phyloP scores from a whole-genome alignment of 2,329 filamentous ascomycete genomes.

The Aureobasidium sp. region DNA sequence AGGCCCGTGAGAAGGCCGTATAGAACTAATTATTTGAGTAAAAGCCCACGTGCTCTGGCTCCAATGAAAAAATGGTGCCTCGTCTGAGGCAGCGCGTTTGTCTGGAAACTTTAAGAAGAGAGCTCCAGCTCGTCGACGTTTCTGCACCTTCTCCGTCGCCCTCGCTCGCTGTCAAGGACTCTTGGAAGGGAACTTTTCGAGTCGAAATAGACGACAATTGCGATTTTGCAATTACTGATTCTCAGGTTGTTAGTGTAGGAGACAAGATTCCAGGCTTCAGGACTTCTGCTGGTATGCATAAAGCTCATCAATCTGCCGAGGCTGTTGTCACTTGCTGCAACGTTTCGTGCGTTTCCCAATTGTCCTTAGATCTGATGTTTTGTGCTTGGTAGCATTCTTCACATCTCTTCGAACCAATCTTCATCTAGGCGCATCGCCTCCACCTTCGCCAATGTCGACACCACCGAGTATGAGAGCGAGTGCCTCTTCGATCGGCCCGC shows the following conservation, averaged over 20 bases:
- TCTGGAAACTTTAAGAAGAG: constrained; percentile 16
- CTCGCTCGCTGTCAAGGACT: constrained; percentile 4
- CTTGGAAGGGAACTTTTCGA: not conserved
- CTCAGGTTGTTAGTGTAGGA: not conserved
- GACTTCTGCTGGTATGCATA: constrained; percentile 29
- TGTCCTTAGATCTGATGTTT: constrained; percentile 8
- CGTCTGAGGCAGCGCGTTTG: constrained; percentile 17
- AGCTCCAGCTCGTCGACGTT: constrained; percentile 6
- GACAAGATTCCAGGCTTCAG: constrained; percentile 28
- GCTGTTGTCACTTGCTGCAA: constrained; percentile 6
- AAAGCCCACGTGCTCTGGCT: constrained; percentile 12
- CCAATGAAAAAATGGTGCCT: constrained; percentile 17
- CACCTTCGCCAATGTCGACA: constrained; percentile 56
- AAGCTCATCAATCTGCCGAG: not conserved
- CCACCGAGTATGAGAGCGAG: constrained; percentile 51
- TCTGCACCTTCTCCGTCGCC: constrained; percentile 2
- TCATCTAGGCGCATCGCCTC: constrained; percentile 52
- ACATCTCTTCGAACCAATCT: constrained; percentile 75
- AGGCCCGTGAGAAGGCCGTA: constrained; percentile 3
- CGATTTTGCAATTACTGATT: constrained; percentile 3
- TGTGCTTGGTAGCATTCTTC: constrained; percentile 60
- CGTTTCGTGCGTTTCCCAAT: not conserved
- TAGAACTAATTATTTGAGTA: constrained; percentile 8
- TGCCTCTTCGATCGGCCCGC: constrained; percentile 43
- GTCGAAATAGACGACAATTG: not conserved